phyloP scores from a whole-genome alignment of 208 protist genomes.

The Trypanosoma cruzi region DNA sequence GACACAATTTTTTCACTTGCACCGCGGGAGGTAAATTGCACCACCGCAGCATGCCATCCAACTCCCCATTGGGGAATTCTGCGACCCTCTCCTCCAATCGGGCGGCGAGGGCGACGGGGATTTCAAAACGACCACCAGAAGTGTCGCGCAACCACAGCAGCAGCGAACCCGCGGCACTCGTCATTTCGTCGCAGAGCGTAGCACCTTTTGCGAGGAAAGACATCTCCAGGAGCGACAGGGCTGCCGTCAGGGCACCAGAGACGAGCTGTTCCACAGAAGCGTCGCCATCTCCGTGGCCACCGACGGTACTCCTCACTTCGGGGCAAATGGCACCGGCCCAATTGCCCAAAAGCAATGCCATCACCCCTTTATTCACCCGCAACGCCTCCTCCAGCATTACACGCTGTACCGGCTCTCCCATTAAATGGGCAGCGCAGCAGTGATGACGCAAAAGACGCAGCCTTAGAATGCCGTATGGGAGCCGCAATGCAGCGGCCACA shows the following conservation, averaged over 20 bases:
- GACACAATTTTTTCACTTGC: background rate
- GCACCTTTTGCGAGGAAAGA: conserved; percentile 8
- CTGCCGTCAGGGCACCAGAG: conserved; percentile 17
- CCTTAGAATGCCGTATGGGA: conserved; percentile 8
- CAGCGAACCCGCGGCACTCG: background rate
- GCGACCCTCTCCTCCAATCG: conserved; percentile 4
- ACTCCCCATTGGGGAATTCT: background rate
- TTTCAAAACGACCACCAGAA: background rate
- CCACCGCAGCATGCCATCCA: background rate
- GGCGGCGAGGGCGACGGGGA: conserved; percentile 12
- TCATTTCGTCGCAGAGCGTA: conserved; percentile 15
- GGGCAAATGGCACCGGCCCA: background rate
- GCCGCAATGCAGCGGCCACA: background rate
- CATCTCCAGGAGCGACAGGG: conserved; percentile 23
- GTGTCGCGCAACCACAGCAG: conserved; percentile 17
- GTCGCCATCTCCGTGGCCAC: background rate
- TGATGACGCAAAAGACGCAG: conserved; percentile 22
- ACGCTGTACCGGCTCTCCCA: conserved; percentile 8
- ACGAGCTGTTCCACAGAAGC: background rate
- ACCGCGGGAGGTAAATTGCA: background rate
- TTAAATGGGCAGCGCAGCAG: conserved; percentile 22
- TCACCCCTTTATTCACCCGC: background rate
- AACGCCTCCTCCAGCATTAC: conserved; percentile 3
- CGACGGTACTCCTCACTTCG: background rate
- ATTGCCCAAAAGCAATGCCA: conserved; percentile 1